A percentile compares a stretch with the other conserved stretches of the same genome.
phyloP scores from a whole-genome alignment of 306 rosid genomes.

The Medicago truncatula region MtrunA17r5.0-ANR NC_053043.1:8364001-8364500 shows the following conservation, averaged over 20 bases:
- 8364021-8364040: not conserved
- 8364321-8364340: not conserved
- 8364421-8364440: too few relatives aligned
- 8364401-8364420: too few relatives aligned
- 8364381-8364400: too few relatives aligned
- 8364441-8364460: too few relatives aligned
- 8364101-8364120: constrained; percentile 34
- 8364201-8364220: constrained; percentile 45
- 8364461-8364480: too few relatives aligned
- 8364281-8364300: constrained; percentile 26
- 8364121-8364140: constrained; percentile 41
- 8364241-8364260: constrained; percentile 29
- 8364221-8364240: constrained; percentile 45
- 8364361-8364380: not conserved
- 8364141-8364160: constrained; percentile 52
- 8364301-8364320: constrained; percentile 8
- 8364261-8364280: constrained; percentile 45
- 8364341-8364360: not conserved
- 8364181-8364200: constrained; percentile 23
- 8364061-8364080: constrained; percentile 25
- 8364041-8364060: not conserved
- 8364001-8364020: constrained; percentile 72
- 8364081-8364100: not conserved
- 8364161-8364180: constrained; percentile 35
- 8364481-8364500: too few relatives aligned